Conservation (phyloP, 1,139 yeast genomes). For the Debaryomyces nepalensis region DNA sequence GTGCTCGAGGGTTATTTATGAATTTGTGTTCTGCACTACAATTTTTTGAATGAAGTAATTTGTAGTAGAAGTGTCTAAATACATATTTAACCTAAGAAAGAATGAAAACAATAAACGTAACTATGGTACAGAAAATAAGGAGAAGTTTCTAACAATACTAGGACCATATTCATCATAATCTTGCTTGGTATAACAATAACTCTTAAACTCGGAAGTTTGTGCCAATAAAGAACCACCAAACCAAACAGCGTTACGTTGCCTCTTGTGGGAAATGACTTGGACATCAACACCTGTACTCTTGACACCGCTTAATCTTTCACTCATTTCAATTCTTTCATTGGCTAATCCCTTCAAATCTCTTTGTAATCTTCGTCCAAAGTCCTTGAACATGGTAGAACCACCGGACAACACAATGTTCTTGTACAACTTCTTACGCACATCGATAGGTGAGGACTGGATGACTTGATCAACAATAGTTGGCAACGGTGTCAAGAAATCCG, state of each 20-base stretch:
- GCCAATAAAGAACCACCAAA: constrained; percentile 97
- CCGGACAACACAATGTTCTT: constrained; percentile 94
- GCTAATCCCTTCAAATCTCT: constrained; percentile 89
- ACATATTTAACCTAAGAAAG: constrained; percentile 2
- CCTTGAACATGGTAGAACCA: constrained; percentile 98
- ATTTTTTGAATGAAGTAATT: not conserved
- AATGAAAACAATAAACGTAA: constrained; percentile 1
- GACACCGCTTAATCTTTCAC: constrained; percentile 80
- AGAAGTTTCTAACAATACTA: constrained; percentile 93
- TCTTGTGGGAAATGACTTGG: constrained; percentile 94
- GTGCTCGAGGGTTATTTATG: constrained; percentile 2
- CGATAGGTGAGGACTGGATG: constrained; percentile 94
- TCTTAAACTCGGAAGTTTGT: constrained; percentile 94
- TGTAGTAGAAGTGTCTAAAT: constrained; percentile 8
- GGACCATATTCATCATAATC: constrained; percentile 99
- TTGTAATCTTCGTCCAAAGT: constrained; percentile 95
- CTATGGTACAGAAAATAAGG: constrained; percentile 87
- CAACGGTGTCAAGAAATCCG: constrained; percentile 93
- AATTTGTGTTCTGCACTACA: constrained; percentile 7
- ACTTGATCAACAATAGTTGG: constrained; percentile 95
- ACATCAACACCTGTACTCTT: constrained; percentile 96
- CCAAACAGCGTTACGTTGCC: constrained; percentile 99
- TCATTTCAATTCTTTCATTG: constrained; percentile 81
- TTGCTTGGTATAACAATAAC: constrained; percentile 94
- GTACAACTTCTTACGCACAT: constrained; percentile 95